Evolutionary conservation across 2,329 filamentous ascomycete genomes (phyloP), one percentile per base, ranked within the genome.

Genomic region (Curvularia lunata): DNA sequence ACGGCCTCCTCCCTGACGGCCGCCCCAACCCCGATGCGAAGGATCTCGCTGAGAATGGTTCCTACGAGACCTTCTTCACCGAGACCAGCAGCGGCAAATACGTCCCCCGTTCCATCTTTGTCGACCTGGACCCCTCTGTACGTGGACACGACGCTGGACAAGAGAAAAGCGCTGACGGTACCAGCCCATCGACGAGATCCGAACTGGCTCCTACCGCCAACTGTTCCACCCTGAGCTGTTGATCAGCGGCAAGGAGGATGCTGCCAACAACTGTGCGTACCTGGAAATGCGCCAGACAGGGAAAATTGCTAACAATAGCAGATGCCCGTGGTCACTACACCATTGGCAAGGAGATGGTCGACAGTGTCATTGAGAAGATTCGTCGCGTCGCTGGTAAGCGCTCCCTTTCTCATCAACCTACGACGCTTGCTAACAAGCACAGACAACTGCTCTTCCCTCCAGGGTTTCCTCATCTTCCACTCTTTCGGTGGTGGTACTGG

Each of bases 321-420:
- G 83, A 90, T 72, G 88, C 88, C 67, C 88, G 88, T 81, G 88
- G 88, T 56, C 88, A 91, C 80, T 90, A 91, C 80, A 90, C 88
- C 68, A 87, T 90, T 69, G 88, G 88, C 80, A 90, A 90, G 83
- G 88, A 90, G 81, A 87, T 89, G 85, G 85, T 89, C 54, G 88
- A 90, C 75, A 84, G 79, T 68, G 88, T 90, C 71, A 85, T 90
- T 72, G 87, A 90, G 71, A 85, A 85, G 68, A 85, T 90, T 67
- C 87, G 88, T 72, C 88, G 88, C 66, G 86, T 89, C 69, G 85
- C 84, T 75, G 87, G 87, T 89, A 75, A 74, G 85, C 38, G 16
- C 9, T 21, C 3, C 8, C 7, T 38, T 30, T 38, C 16, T 19
- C 23, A 34, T 19, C 25, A 16, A 13, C n/a, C 30, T 23, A 32